Percentiles rank a stretch among this genome's conserved stretches.
These are phyloP conservation scores for Aureobasidium sp. DNA, from an alignment of 2,329 filamentous ascomycete genomes.

Conservation along the genomic window DNA sequence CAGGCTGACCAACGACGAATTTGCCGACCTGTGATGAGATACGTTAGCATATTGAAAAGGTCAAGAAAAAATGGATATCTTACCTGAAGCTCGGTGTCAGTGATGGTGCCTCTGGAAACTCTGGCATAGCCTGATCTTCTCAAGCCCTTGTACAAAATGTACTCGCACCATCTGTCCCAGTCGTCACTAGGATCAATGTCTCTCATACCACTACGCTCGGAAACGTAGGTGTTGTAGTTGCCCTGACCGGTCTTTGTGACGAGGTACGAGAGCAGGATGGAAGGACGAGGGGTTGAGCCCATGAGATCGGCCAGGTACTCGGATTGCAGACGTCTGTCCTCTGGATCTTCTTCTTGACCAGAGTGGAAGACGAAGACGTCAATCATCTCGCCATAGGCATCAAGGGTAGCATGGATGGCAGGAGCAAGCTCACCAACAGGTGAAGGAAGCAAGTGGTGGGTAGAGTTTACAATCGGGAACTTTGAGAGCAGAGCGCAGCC, in stretches of 20 bases:
- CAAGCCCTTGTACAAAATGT: conserved; percentile 88
- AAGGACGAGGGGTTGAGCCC: conserved; percentile 69
- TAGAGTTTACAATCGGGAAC: conserved; percentile 95
- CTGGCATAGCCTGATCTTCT: conserved; percentile 81
- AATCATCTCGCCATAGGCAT: conserved; percentile 80
- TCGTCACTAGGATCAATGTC: conserved; percentile 89
- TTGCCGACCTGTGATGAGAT: conserved; percentile 59
- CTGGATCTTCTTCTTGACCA: conserved; percentile 90
- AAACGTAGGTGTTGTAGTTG: conserved; percentile 96
- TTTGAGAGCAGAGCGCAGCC: conserved; percentile 87
- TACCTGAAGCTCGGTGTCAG: conserved; percentile 91
- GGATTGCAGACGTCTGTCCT: conserved; percentile 79
- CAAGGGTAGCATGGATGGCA: conserved; percentile 91
- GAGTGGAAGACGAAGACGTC: conserved; percentile 99
- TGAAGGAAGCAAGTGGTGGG: conserved; percentile 86
- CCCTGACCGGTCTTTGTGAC: conserved; percentile 84
- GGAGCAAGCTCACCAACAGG: conserved; percentile 92
- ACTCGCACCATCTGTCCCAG: conserved; percentile 98
- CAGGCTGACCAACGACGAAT: conserved; percentile 70
- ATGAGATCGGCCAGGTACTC: conserved; percentile 83
- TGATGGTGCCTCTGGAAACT: conserved; percentile 82
- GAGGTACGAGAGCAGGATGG: conserved; percentile 82
- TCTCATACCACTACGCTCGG: conserved; percentile 77
- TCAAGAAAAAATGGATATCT: conserved; percentile 18
- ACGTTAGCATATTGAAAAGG: conserved; percentile 10